phyloP scores from a whole-genome alignment of 2,329 filamentous ascomycete genomes.

The Pseudopithomyces chartarum region DNA sequence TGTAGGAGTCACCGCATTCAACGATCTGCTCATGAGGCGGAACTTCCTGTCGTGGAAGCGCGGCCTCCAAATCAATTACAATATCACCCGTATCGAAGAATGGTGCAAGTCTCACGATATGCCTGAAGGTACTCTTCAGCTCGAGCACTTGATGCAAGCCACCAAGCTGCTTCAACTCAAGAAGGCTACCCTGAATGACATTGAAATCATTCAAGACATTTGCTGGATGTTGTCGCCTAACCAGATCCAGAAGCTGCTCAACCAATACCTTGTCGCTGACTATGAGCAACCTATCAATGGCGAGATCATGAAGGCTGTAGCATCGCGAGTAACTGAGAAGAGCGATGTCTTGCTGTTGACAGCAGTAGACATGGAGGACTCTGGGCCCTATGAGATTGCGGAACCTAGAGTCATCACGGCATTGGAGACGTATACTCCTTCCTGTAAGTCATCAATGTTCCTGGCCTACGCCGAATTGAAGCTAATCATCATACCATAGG shows the following conservation, averaged over 20 bases:
- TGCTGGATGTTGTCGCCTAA: slow-evolving; percentile 99
- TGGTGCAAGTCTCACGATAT: slow-evolving; percentile 99
- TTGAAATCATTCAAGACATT: slow-evolving; percentile 99
- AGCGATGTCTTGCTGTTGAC: slow-evolving; percentile 92
- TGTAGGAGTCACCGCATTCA: slow-evolving; percentile 97
- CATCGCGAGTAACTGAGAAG: slow-evolving; percentile 96
- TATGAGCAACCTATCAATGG: slow-evolving; percentile 99
- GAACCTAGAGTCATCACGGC: slow-evolving; percentile 95
- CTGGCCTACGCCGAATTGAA: neutral
- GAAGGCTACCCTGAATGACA: slow-evolving; percentile 98
- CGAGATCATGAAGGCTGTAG: slow-evolving; percentile 99
- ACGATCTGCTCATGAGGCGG: slow-evolving; percentile 94
- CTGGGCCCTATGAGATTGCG: slow-evolving; percentile 96
- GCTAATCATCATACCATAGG: slow-evolving; percentile 57
- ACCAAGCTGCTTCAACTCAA: slow-evolving; percentile 98
- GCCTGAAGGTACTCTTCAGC: slow-evolving; percentile 95
- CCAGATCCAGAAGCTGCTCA: slow-evolving; percentile 97
- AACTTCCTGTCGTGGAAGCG: slow-evolving; percentile 99
- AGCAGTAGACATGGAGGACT: slow-evolving; percentile 98
- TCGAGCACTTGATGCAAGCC: slow-evolving; percentile 99
- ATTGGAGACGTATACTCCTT: slow-evolving; percentile 96
- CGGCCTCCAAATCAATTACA: slow-evolving; percentile 99
- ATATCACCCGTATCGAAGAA: slow-evolving; percentile 98
- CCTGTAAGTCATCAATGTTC: slow-evolving; percentile 67
- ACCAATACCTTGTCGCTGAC: slow-evolving; percentile 97